These are phyloP conservation scores for Colletotrichum sp. DNA, from an alignment of 2,329 filamentous ascomycete species.

Conservation along the genomic window DNA sequence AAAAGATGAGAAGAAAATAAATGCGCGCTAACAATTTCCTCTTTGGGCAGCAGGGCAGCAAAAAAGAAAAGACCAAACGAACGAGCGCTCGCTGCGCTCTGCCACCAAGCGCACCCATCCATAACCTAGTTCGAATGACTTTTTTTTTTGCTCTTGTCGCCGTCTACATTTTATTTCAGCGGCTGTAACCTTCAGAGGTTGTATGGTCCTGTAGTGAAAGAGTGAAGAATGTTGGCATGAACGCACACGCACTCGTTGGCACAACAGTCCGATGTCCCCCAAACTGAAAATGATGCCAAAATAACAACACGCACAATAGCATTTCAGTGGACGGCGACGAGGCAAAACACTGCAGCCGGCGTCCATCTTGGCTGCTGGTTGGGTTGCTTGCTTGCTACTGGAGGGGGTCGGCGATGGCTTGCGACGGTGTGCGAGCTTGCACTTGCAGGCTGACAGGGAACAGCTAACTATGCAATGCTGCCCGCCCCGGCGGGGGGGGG, in stretches of 20 bases:
- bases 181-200: background rate
- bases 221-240: background rate
- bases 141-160: background rate
- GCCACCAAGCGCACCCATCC: background rate
- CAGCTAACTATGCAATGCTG: background rate
- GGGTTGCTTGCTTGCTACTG: background rate
- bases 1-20: too few relatives aligned
- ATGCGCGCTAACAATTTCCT: background rate
- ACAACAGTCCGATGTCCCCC: background rate
- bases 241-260: background rate
- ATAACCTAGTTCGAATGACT: background rate
- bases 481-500: too few relatives aligned
- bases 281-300: background rate
- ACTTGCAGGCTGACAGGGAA: background rate
- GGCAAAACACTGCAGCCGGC: background rate
- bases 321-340: background rate
- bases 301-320: background rate
- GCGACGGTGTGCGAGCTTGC: background rate
- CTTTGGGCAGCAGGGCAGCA: background rate
- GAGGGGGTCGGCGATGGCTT: background rate
- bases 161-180: background rate
- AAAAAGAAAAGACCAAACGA: background rate
- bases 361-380: background rate
- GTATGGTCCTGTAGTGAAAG: background rate
- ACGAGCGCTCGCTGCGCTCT: background rate